Percentiles rank a stretch among this genome's conserved stretches.
Conservation (phyloP, 495 filamentous ascomycete species). For the Filosporella fistucella region DNA sequence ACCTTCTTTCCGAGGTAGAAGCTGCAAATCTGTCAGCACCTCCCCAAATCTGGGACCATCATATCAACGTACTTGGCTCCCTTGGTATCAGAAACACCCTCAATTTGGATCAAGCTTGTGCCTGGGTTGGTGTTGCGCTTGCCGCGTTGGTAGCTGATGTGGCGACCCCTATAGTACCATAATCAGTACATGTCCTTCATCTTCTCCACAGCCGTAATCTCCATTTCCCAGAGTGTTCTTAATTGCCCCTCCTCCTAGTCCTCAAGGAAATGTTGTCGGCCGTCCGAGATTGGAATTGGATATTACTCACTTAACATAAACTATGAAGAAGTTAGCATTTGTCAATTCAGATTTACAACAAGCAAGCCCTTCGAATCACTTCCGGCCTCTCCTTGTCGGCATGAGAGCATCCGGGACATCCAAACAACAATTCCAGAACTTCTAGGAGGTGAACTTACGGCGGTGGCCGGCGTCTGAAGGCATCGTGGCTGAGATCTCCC, state of each 20-base stretch:
- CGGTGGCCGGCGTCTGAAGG: conserved; percentile 79
- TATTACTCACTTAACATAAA: conserved; percentile 87
- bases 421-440: too few species aligned
- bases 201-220: neutral
- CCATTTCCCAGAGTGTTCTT: conserved; percentile 1
- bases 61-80: conserved; percentile 68
- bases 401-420: too few species aligned
- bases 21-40: conserved; percentile 32
- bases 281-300: conserved; percentile 25
- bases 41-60: conserved; percentile 2
- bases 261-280: conserved; percentile 11
- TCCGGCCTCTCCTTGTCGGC: too few species aligned
- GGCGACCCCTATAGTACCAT: conserved; percentile 65
- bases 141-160: conserved; percentile 90
- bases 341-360: conserved; percentile 1
- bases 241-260: conserved; percentile 5
- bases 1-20: conserved; percentile 96
- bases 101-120: conserved; percentile 91
- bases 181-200: conserved; percentile 9
- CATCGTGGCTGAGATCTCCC: conserved; percentile 56
- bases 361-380: too few species aligned
- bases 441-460: conserved; percentile 56
- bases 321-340: conserved; percentile 47
- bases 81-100: conserved; percentile 84
- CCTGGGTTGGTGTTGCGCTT: conserved; percentile 80